Percentiles rank a stretch among this genome's conserved stretches.
These are phyloP conservation scores for Lactarius akahatsu DNA, from an alignment of 768 basidiomycete species.

Conservation along the genomic window DNA sequence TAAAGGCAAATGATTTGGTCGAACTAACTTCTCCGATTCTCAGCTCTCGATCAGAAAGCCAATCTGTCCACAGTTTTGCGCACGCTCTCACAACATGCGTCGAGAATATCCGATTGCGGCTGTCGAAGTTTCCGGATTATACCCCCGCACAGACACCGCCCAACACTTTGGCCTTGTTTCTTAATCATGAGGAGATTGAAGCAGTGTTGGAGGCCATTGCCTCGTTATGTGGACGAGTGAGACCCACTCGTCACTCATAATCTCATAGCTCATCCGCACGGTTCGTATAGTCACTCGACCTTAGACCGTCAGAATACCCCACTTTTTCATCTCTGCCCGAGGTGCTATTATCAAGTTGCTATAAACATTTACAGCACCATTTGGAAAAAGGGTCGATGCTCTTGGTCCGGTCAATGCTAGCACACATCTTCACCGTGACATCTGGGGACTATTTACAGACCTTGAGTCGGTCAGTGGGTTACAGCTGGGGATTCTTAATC, in stretches of 20 bases:
- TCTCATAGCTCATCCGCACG: neutral
- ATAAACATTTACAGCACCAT: slow-evolving; percentile 53
- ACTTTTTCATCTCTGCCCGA: slow-evolving; percentile 37
- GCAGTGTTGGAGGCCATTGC: slow-evolving; percentile 45
- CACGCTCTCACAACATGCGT: slow-evolving; percentile 34
- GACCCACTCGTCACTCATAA: slow-evolving; percentile 29
- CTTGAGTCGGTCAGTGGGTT: slow-evolving; percentile 62
- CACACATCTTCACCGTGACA: slow-evolving; percentile 63
- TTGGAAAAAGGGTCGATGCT: slow-evolving; percentile 53
- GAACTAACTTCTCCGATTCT: neutral
- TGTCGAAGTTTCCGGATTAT: slow-evolving; percentile 23
- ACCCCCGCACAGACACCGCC: slow-evolving; percentile 9
- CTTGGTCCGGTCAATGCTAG: slow-evolving; percentile 53
- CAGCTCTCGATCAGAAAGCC: slow-evolving; percentile 21
- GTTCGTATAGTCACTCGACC: slow-evolving; percentile 22
- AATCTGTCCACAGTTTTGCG: slow-evolving; percentile 34
- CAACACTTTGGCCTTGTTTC: slow-evolving; percentile 32
- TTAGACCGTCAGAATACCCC: slow-evolving; percentile 25
- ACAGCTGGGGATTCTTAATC: slow-evolving; percentile 28
- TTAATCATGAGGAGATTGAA: slow-evolving; percentile 31
- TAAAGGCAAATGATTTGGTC: neutral
- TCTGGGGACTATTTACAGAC: slow-evolving; percentile 63
- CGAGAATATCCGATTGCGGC: slow-evolving; percentile 30
- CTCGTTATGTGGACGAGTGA: slow-evolving; percentile 58
- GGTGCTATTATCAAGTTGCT: slow-evolving; percentile 59